A percentile compares a stretch with the other conserved stretches of the same genome.
Evolutionary conservation across 441 rosid species (phyloP).

Genomic region (Pelargonium cotyledonis): DNA sequence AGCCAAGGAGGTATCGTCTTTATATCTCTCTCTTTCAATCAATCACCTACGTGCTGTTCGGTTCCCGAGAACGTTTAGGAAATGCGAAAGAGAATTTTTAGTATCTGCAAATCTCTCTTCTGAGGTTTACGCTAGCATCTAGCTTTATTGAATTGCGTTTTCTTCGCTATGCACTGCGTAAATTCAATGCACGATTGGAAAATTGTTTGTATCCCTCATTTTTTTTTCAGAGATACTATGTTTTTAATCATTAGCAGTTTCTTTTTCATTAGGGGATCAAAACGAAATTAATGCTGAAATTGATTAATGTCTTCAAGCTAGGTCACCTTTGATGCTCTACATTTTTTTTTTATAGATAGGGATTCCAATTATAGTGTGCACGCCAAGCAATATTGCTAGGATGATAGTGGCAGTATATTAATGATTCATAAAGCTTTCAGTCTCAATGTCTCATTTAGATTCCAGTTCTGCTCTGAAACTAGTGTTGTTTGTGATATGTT

Average conservation of each 20-base stretch:
- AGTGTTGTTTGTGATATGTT: not conserved
- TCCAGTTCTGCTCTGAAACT: not conserved
- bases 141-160: not conserved
- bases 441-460: not conserved
- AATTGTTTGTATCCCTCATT: constrained; percentile 1
- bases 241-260: not conserved
- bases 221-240: not conserved
- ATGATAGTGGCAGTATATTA: not conserved
- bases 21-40: not conserved
- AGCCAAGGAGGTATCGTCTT: constrained; percentile 79
- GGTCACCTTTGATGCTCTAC: not conserved
- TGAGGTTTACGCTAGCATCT: not conserved
- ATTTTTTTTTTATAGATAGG: not conserved
- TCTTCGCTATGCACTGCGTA: not conserved
- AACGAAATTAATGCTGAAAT: constrained; percentile 1
- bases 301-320: not conserved
- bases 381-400: not conserved
- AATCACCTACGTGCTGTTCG: constrained; percentile 25
- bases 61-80: constrained; percentile 21
- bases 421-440: not conserved
- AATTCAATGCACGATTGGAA: not conserved
- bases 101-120: not conserved
- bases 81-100: constrained; percentile 6
- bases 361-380: not conserved
- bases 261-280: not conserved